Evolutionary conservation across 345 rosid genomes (phyloP).

Genomic region (Streptanthus diversifolius): DNA sequence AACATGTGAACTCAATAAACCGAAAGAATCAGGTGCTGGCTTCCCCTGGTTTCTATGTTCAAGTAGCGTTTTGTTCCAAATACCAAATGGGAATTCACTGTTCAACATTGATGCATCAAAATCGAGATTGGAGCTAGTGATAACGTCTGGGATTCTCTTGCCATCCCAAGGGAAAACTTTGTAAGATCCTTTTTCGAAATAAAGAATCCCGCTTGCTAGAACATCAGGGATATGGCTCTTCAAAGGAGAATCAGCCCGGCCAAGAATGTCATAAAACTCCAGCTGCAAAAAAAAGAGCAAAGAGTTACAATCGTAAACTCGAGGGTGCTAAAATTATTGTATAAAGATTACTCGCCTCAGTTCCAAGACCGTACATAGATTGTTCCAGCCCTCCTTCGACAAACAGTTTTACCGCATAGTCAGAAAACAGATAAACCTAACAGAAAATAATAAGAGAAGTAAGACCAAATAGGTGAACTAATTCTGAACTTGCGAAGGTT

Average conservation of each 20-base stretch:
- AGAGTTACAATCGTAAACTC: slow-evolving; percentile 27
- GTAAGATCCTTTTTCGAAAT: slow-evolving; percentile 59
- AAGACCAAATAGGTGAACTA: slow-evolving; percentile 9
- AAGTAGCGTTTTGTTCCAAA: slow-evolving; percentile 69
- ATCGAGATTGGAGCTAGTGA: slow-evolving; percentile 45
- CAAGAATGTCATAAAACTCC: slow-evolving; percentile 62
- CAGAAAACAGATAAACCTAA: slow-evolving; percentile 81
- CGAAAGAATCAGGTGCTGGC: slow-evolving; percentile 32
- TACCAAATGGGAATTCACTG: slow-evolving; percentile 60
- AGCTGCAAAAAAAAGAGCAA: slow-evolving; percentile 54
- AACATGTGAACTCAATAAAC: slow-evolving; percentile 43
- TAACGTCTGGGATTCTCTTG: slow-evolving; percentile 63
- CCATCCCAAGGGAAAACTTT: slow-evolving; percentile 84
- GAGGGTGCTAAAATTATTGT: neutral
- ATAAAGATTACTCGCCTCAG: slow-evolving; percentile 54
- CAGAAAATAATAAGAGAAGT: slow-evolving; percentile 18
- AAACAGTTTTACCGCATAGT: slow-evolving; percentile 68
- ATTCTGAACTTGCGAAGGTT: neutral
- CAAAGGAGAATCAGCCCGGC: slow-evolving; percentile 51
- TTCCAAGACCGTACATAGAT: slow-evolving; percentile 74
- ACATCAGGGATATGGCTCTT: slow-evolving; percentile 65
- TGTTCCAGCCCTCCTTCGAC: slow-evolving; percentile 85
- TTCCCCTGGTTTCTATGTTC: slow-evolving; percentile 54
- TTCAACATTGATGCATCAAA: slow-evolving; percentile 38
- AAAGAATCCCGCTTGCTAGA: slow-evolving; percentile 73